These are phyloP conservation scores for Aspergillus ellipticus DNA, from an alignment of 495 filamentous ascomycete species.

Conservation along the genomic window DNA sequence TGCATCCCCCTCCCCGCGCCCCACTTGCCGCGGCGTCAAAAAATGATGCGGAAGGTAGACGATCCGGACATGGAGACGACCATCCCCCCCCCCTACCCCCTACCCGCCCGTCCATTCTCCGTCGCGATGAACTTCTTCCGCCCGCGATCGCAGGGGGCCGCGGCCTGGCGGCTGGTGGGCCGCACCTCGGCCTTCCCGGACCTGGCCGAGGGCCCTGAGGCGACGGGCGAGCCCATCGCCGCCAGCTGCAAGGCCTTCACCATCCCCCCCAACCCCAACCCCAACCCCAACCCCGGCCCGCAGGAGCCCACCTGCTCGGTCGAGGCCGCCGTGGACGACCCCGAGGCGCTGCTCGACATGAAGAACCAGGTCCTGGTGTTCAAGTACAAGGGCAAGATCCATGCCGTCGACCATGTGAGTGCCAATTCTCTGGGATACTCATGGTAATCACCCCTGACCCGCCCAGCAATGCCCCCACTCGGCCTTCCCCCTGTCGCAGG, in stretches of 20 bases:
- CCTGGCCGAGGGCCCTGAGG: constrained; percentile 13
- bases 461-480: constrained; percentile 58
- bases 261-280: constrained; percentile 42
- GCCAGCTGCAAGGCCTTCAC: constrained; percentile 54
- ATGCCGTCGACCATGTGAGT: constrained; percentile 59
- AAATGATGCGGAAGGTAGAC: too few species aligned
- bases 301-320: constrained; percentile 15
- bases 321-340: constrained; percentile 39
- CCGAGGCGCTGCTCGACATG: constrained; percentile 43
- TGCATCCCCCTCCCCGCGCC: too few species aligned
- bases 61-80: too few species aligned
- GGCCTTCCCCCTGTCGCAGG: constrained; percentile 53
- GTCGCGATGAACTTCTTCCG: too few species aligned
- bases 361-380: constrained; percentile 59
- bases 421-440: background rate
- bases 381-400: constrained; percentile 52
- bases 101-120: too few species aligned
- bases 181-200: too few species aligned
- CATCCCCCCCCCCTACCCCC: too few species aligned
- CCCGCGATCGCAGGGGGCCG: too few species aligned
- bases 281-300: constrained; percentile 18
- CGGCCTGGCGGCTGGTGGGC: too few species aligned
- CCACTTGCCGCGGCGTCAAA: too few species aligned
- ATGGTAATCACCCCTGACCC: constrained; percentile 9
- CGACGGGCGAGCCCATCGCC: too few species aligned